Evolutionary conservation across 345 rosid genomes (phyloP).

Genomic region (Moricandia arvensis): DNA sequence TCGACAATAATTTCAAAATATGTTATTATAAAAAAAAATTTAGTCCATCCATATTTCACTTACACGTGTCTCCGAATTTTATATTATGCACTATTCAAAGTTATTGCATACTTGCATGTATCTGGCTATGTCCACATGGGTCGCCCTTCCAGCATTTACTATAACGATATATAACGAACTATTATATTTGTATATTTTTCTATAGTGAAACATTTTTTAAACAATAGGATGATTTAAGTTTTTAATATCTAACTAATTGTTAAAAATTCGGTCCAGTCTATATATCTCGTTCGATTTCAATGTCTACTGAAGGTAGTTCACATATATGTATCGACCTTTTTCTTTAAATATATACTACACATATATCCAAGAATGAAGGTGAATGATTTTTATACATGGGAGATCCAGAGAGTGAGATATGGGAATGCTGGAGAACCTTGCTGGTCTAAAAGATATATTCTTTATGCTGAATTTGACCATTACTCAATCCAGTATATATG

Average conservation of each 20-base stretch:
- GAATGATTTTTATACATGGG: background rate
- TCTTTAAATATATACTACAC: too few relatives aligned
- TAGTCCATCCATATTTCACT: slow-evolving; percentile 13
- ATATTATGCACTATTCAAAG: background rate
- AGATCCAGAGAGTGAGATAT: too few relatives aligned
- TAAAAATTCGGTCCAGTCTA: background rate
- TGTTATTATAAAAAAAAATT: background rate
- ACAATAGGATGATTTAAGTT: background rate
- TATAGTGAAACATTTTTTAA: background rate
- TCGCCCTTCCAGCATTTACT: slow-evolving; percentile 25
- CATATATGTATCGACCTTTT: background rate
- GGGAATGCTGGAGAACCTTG: too few relatives aligned
- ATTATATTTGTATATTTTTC: background rate
- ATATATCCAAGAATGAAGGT: too few relatives aligned
- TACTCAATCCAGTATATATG: too few relatives aligned
- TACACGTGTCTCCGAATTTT: slow-evolving; percentile 10
- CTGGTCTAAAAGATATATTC: too few relatives aligned
- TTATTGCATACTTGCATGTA: slow-evolving; percentile 20
- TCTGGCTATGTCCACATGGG: slow-evolving; percentile 23
- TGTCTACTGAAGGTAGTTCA: background rate
- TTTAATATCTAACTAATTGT: background rate
- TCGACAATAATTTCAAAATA: background rate
- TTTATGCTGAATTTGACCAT: too few relatives aligned
- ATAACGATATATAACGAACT: slow-evolving; percentile 18
- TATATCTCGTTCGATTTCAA: background rate